Percentiles rank a stretch among this genome's conserved stretches.
Conservation (phyloP, 2,329 filamentous ascomycete genomes). For the Nemania serpens region DNA sequence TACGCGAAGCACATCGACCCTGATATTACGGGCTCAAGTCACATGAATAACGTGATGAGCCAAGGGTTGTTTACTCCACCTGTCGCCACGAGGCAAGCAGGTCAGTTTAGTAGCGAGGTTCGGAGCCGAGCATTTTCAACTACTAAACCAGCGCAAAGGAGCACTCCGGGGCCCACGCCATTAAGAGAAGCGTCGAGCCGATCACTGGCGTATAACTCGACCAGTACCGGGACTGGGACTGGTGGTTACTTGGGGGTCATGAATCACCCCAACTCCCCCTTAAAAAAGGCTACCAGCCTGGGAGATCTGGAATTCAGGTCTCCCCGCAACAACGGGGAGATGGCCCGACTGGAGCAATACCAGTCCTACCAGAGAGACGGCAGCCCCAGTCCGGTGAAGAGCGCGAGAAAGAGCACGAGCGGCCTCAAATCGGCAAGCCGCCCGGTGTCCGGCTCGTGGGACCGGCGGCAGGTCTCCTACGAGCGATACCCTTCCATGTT, state of each 20-base stretch:
- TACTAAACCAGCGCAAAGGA: conserved; percentile 72
- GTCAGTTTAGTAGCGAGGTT: conserved; percentile 42
- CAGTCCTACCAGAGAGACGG: conserved; percentile 36
- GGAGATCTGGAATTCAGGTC: conserved; percentile 56
- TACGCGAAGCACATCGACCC: conserved; percentile 76
- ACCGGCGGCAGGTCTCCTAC: conserved; percentile 30
- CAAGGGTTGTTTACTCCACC: conserved; percentile 52
- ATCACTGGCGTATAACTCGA: conserved; percentile 30
- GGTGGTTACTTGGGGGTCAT: conserved; percentile 83
- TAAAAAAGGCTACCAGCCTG: conserved; percentile 76
- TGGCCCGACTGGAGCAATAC: conserved; percentile 62
- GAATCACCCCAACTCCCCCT: conserved; percentile 78
- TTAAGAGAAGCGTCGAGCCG: conserved; percentile 34
- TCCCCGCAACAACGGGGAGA: conserved; percentile 64
- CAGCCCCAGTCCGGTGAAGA: conserved; percentile 39
- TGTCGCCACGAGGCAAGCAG: conserved; percentile 38
- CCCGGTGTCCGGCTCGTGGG: conserved; percentile 30
- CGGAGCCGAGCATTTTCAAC: conserved; percentile 55
- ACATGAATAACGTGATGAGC: conserved; percentile 45
- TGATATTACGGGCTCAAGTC: conserved; percentile 50
- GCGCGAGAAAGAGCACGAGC: conserved; percentile 38
- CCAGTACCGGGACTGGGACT: conserved; percentile 37
- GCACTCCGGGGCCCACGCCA: conserved; percentile 66
- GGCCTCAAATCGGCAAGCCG: conserved; percentile 27
- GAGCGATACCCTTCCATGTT: conserved; percentile 45